Base-by-base conservation (phyloP, 1,284 basidiomycete genomes). In the Trichosporon inkin region DNA sequence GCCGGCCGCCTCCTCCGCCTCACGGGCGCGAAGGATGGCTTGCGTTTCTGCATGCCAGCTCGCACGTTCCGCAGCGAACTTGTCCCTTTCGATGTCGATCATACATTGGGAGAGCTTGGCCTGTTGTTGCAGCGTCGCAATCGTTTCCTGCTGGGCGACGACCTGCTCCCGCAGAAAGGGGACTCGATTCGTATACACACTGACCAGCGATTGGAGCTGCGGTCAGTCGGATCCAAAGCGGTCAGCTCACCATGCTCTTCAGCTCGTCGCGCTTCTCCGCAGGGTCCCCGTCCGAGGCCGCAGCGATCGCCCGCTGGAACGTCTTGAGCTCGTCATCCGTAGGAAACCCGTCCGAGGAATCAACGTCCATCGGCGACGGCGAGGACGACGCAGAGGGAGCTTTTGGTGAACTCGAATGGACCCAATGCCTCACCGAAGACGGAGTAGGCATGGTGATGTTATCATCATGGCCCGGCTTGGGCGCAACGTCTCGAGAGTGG, bases 81-180 rank as follows among this genome's bases (percentile, higher is more conserved):
- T 66, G 54, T 71, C 68, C 74, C 74, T 60, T 55, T 76, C 72
- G 39, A 75, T 66, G 7, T 57, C 32, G 14, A 63, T 61, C 22
- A 75, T 57, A 49, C 67, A 56, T 17, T 69, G 63, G 0, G 68
- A 62, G 10, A 78, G 60, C 10, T 63, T 66, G 4, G 67, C 62
- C 54, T 75, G 72, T 35, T 74, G 64, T 41, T 75, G 74, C 56
- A 77, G 57, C 1, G 69, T 70, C n/a, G 57, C 53, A 28, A 78
- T 76, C 0, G 75, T 76, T 24, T 69, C 66, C 49, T 66, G 61
- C 56, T 77, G 77, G 0, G 74, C 71, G 0, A 55, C 63, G 5
- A 78, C 39, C 41, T 74, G 71, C 17, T 67, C 62, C 13, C 66
- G 64, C 4, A 75, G 62, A 24, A 73, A 69, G 1, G 74, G 73